A percentile compares a stretch with the other conserved stretches of the same genome.
phyloP scores from a whole-genome alignment of 345 rosid species.

The Lepidium sativum region DNA sequence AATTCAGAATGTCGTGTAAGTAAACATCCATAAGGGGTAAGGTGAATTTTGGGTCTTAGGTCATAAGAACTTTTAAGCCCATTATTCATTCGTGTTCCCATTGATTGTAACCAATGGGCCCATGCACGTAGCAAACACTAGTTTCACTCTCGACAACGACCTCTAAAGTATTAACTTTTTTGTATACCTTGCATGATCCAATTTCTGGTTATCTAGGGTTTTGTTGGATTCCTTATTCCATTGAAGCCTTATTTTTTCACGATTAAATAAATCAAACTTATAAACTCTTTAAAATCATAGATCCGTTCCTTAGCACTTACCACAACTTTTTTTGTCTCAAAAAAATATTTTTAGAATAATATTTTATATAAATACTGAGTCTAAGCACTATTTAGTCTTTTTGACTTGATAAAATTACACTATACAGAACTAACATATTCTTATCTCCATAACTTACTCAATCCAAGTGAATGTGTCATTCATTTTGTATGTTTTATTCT shows the following conservation, averaged over 20 bases:
- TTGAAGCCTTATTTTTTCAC: background rate
- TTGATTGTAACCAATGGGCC: slow-evolving; percentile 7
- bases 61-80: slow-evolving; percentile 14
- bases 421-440: too few relatives aligned
- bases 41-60: background rate
- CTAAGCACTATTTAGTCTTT: too few relatives aligned
- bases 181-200: background rate
- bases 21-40: slow-evolving; percentile 1
- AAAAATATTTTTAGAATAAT: too few relatives aligned
- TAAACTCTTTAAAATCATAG: too few relatives aligned
- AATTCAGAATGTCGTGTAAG: background rate
- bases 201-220: background rate
- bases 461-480: too few relatives aligned
- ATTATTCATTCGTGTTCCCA: slow-evolving; percentile 16
- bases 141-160: background rate
- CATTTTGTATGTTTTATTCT: too few relatives aligned
- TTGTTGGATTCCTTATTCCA: background rate
- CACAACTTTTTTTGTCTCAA: too few relatives aligned
- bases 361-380: too few relatives aligned
- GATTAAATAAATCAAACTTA: too few relatives aligned
- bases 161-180: background rate
- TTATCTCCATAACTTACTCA: too few relatives aligned
- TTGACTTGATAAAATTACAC: too few relatives aligned
- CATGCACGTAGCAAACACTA: slow-evolving; percentile 12
- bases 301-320: too few relatives aligned